Evolutionary conservation across 495 filamentous ascomycete genomes (phyloP).

Genomic region (Aspergillus ellipticus): DNA sequence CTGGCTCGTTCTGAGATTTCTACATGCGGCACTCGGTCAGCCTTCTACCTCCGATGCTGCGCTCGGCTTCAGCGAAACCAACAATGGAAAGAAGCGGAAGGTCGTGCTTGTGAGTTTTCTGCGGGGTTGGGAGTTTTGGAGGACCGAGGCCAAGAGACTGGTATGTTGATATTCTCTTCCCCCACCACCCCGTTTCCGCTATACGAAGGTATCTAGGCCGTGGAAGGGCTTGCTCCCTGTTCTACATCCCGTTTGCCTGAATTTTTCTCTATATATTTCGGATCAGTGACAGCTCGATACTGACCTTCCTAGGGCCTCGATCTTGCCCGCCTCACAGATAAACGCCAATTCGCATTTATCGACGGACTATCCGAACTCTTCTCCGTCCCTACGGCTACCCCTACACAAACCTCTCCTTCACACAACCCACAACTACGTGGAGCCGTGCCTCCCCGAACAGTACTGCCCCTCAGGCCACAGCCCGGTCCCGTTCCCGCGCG

Average conservation of each 20-base stretch:
- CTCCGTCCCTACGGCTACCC: slow-evolving; percentile 21
- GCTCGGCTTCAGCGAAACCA: slow-evolving; percentile 19
- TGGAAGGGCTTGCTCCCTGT: neutral
- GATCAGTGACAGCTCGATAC: neutral
- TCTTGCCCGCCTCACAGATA: slow-evolving; percentile 54
- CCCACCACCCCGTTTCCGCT: neutral
- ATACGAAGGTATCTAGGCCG: neutral
- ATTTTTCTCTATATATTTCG: neutral
- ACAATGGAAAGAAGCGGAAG: slow-evolving; percentile 32
- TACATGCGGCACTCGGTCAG: slow-evolving; percentile 51
- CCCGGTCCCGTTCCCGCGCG: slow-evolving; percentile 29
- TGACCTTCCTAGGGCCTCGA: slow-evolving; percentile 58
- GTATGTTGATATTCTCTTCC: slow-evolving; percentile 35
- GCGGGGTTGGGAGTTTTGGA: slow-evolving; percentile 75
- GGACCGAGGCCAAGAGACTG: slow-evolving; percentile 54
- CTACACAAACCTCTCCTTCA: slow-evolving; percentile 1
- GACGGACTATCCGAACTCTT: slow-evolving; percentile 68
- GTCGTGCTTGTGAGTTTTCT: slow-evolving; percentile 80
- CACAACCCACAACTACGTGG: neutral
- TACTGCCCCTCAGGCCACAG: slow-evolving; percentile 30
- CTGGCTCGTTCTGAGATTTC: slow-evolving; percentile 67
- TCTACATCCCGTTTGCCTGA: neutral
- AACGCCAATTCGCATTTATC: slow-evolving; percentile 62
- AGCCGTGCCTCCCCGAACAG: slow-evolving; percentile 23
- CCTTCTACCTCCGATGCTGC: slow-evolving; percentile 18